phyloP scores from a whole-genome alignment of 129 eudicot species.

The Arctium lappa region DNA sequence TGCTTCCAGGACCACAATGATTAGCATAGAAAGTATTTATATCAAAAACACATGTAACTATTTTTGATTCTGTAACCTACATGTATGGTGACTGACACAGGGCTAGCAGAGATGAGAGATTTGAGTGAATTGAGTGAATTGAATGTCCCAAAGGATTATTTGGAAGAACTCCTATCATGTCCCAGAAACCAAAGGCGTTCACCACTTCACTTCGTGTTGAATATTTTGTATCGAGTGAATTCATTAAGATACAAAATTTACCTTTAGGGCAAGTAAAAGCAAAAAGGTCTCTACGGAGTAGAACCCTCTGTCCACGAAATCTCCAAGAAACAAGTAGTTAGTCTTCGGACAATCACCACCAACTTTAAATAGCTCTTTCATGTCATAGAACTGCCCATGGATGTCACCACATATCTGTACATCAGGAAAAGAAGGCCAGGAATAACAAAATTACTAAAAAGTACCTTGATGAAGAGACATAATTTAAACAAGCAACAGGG shows the following conservation, averaged over 20 bases:
- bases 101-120: too few relatives aligned
- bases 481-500: not conserved
- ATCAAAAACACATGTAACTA: too few relatives aligned
- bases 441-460: not conserved
- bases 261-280: slow-evolving; percentile 96
- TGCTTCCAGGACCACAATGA: too few relatives aligned
- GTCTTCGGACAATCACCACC: slow-evolving; percentile 99
- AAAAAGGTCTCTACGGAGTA: slow-evolving; percentile 97
- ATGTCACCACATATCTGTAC: slow-evolving; percentile 95
- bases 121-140: too few relatives aligned
- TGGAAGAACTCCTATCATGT: too few relatives aligned
- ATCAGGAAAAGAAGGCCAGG: slow-evolving; percentile 6
- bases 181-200: too few relatives aligned
- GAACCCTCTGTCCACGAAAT: slow-evolving; percentile 98
- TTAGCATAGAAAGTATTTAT: too few relatives aligned
- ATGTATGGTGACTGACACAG: too few relatives aligned
- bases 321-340: slow-evolving; percentile 98
- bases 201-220: not conserved
- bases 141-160: too few relatives aligned
- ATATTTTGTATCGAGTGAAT: not conserved
- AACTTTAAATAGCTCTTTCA: slow-evolving; percentile 98
- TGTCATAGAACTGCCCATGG: slow-evolving; percentile 97
- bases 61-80: too few relatives aligned
- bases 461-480: not conserved
- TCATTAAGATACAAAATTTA: slow-evolving; percentile 20